Base-by-base conservation (phyloP, 768 basidiomycete species). In the Leccinum rimulosum region DNA sequence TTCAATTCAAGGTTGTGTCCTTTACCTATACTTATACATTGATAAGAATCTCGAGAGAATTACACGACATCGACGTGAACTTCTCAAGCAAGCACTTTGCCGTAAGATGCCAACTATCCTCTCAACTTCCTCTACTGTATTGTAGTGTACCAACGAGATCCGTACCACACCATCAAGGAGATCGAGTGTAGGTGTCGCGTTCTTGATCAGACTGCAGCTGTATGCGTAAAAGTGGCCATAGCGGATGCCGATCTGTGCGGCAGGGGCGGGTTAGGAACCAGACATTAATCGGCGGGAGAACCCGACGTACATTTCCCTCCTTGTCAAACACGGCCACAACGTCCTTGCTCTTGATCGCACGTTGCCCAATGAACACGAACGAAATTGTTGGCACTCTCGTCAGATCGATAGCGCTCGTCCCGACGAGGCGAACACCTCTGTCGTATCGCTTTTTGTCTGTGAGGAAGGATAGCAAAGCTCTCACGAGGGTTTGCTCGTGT, bases 161-260 rank as follows among this genome's bases (percentile, higher is more conserved):
- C 91, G 81, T 22, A 91, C 86, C 3, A 89, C 85, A 0, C 84
- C 88, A 59, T 91, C 88, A 0, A 80, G 76, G 1, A 77, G 68
- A 64, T 88, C 82, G 49, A 88, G 59, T 61, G 82, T 83, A 8
- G 88, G 87, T 17, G 68, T 69, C 9, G 88, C 73, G 28, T 74
- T 72, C 7, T 79, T 75, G 9, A 88, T 72, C 15, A 90, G 22
- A 22, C 22, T 22, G 22, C 22, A 74, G 0, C 82, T 84, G 66
- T 87, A 87, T 3, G 90, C 88, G 66, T 91, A 91, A 67, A 87
- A 91, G 68, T 92, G 86, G 1, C 90, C 90, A 58, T 81, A 89
- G 22, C 88, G 85, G 58, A 92, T 88, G 0, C 90, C 90, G 50
- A 90, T 80, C 90, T 92, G 63, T 25, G 12, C 8, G 10, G 6